phyloP scores from a whole-genome alignment of 169 alveolate genomes.

The Eimeria sp. region DNA sequence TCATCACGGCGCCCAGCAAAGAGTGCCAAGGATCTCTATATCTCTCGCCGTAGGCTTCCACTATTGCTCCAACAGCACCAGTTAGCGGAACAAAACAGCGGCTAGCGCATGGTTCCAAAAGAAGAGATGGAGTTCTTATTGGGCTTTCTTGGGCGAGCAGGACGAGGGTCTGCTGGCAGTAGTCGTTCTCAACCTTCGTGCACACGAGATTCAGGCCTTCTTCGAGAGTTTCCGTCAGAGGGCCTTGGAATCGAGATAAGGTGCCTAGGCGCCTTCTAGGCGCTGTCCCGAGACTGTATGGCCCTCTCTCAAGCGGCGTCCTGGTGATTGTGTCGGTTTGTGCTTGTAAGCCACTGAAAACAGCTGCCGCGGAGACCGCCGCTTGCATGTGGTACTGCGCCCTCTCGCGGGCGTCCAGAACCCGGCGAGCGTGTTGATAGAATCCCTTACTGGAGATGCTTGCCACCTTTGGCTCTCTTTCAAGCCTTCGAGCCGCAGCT shows the following conservation, averaged over 20 bases:
- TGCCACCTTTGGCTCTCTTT: neutral
- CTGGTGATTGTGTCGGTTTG: neutral
- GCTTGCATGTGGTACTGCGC: slow-evolving; percentile 51
- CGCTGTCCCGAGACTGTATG: neutral
- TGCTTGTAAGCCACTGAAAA: slow-evolving; percentile 38
- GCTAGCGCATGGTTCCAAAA: slow-evolving; percentile 87
- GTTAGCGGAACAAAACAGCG: slow-evolving; percentile 87
- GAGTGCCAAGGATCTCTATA: slow-evolving; percentile 85
- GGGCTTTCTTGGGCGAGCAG: slow-evolving; percentile 86
- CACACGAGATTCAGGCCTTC: slow-evolving; percentile 85
- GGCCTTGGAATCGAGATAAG: slow-evolving; percentile 81
- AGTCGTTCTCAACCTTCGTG: slow-evolving; percentile 84
- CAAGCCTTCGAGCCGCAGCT: slow-evolving; percentile 8
- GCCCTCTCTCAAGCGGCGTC: neutral
- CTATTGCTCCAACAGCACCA: slow-evolving; percentile 85
- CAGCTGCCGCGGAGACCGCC: slow-evolving; percentile 51
- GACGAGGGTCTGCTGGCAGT: slow-evolving; percentile 87
- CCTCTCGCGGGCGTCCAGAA: slow-evolving; percentile 40
- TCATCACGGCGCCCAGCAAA: slow-evolving; percentile 85
- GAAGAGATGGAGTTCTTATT: slow-evolving; percentile 84
- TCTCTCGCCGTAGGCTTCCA: slow-evolving; percentile 85
- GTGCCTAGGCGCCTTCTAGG: slow-evolving; percentile 76
- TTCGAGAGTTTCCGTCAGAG: slow-evolving; percentile 86
- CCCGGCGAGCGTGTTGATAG: slow-evolving; percentile 39
- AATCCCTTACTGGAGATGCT: neutral